A percentile compares a stretch with the other conserved stretches of the same genome.
Evolutionary conservation across 1,284 basidiomycete species (phyloP).

Genomic region (Sanghuangporus sanghuang): DNA sequence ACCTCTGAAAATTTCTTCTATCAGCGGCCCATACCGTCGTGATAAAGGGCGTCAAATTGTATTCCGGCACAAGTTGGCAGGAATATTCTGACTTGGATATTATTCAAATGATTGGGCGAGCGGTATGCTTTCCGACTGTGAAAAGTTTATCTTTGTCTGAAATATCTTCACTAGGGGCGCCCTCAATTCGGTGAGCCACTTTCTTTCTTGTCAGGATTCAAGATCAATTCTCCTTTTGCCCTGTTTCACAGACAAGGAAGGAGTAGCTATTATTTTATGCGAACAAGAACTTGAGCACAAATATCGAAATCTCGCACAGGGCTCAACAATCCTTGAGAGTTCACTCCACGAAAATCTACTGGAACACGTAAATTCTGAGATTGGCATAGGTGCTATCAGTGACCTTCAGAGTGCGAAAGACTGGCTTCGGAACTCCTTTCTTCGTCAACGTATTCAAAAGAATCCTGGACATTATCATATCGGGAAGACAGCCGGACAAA

Average conservation of each 20-base stretch:
- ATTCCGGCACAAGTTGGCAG: slow-evolving; percentile 53
- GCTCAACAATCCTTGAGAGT: slow-evolving; percentile 75
- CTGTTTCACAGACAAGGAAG: slow-evolving; percentile 61
- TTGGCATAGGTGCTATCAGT: slow-evolving; percentile 78
- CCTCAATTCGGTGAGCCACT: slow-evolving; percentile 77
- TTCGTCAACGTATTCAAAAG: slow-evolving; percentile 78
- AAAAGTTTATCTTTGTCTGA: neutral
- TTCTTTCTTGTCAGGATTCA: neutral
- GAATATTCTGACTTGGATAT: slow-evolving; percentile 83
- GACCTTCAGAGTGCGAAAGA: slow-evolving; percentile 61
- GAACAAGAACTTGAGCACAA: slow-evolving; percentile 69
- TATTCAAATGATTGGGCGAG: slow-evolving; percentile 83
- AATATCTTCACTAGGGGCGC: slow-evolving; percentile 56
- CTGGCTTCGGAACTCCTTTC: slow-evolving; percentile 80
- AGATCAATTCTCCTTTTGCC: slow-evolving; percentile 2
- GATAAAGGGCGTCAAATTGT: slow-evolving; percentile 76
- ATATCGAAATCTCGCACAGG: slow-evolving; percentile 61
- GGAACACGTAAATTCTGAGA: slow-evolving; percentile 92
- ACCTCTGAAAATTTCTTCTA: neutral
- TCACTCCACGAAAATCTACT: slow-evolving; percentile 77
- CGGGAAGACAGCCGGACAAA: slow-evolving; percentile 49
- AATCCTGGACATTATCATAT: slow-evolving; percentile 77
- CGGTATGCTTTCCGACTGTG: slow-evolving; percentile 36
- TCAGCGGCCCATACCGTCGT: slow-evolving; percentile 76
- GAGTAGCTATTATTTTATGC: slow-evolving; percentile 75